These are phyloP conservation scores for Periconia sp. DNA, from an alignment of 2,329 filamentous ascomycete genomes.

Conservation along the genomic window DNA sequence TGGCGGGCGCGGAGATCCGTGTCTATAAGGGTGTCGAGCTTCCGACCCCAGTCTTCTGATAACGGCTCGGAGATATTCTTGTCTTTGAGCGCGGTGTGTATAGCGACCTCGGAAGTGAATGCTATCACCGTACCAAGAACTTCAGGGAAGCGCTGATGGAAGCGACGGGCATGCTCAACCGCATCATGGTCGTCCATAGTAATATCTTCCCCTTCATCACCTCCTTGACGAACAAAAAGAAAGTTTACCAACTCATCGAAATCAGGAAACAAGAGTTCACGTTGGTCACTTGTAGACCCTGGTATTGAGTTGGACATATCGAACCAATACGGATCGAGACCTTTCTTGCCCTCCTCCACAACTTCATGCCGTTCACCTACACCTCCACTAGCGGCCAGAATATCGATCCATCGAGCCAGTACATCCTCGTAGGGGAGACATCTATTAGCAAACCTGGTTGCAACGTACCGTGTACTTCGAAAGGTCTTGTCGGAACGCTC, in stretches of 20 bases:
- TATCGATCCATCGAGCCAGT: constrained; percentile 81
- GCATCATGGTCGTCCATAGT: constrained; percentile 28
- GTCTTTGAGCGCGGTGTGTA: constrained; percentile 57
- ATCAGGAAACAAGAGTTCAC: constrained; percentile 39
- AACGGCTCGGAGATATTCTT: constrained; percentile 54
- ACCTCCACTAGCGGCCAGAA: constrained; percentile 73
- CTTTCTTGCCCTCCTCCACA: constrained; percentile 84
- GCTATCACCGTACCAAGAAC: constrained; percentile 70
- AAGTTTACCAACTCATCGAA: constrained; percentile 49
- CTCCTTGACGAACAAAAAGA: constrained; percentile 45
- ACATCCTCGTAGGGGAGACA: constrained; percentile 80
- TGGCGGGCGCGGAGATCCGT: constrained; percentile 68
- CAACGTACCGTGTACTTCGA: constrained; percentile 73
- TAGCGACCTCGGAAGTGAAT: constrained; percentile 66
- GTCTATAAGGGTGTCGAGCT: constrained; percentile 71
- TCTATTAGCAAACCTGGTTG: constrained; percentile 85
- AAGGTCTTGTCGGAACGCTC: constrained; percentile 43
- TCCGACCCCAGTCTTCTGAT: constrained; percentile 82
- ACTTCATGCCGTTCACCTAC: constrained; percentile 76
- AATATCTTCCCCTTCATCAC: constrained; percentile 39
- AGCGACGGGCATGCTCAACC: constrained; percentile 28
- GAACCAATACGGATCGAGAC: constrained; percentile 79
- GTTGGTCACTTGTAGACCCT: constrained; percentile 22
- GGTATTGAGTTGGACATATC: constrained; percentile 57
- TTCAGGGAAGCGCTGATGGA: constrained; percentile 41